Conservation (phyloP, 1,139 yeast genomes). For the Torulaspora pretoriensis region DNA sequence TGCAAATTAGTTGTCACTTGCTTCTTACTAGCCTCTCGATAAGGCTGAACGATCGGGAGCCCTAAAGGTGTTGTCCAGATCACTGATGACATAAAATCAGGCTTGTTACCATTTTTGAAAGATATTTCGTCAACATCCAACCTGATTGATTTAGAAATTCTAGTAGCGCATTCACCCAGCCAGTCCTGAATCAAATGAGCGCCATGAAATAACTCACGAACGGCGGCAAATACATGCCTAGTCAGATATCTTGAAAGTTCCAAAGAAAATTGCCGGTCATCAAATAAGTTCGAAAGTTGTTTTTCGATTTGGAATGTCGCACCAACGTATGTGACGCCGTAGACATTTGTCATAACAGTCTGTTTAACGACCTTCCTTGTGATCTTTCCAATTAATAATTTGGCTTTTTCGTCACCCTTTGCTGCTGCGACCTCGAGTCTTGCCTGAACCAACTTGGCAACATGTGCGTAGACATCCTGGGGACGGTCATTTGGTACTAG, state of each 20-base stretch:
- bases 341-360: conserved; percentile 97
- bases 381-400: conserved; percentile 50
- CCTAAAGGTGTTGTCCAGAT: conserved; percentile 98
- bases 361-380: conserved; percentile 90
- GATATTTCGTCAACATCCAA: conserved; percentile 48
- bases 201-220: conserved; percentile 80
- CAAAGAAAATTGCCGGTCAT: conserved; percentile 37
- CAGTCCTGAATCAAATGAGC: conserved; percentile 97
- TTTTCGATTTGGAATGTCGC: conserved; percentile 84
- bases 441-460: conserved; percentile 62
- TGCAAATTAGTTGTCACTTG: conserved; percentile 77
- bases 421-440: conserved; percentile 60
- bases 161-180: conserved; percentile 81
- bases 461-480: conserved; percentile 85
- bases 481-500: conserved; percentile 79
- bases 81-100: conserved; percentile 75
- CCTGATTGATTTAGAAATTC: conserved; percentile 74
- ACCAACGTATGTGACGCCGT: conserved; percentile 94
- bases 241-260: conserved; percentile 65
- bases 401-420: conserved; percentile 44
- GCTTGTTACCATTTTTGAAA: conserved; percentile 40
- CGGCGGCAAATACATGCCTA: conserved; percentile 71
- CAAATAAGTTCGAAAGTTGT: conserved; percentile 49
- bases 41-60: conserved; percentile 93
- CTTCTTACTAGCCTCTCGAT: conserved; percentile 61